phyloP scores from a whole-genome alignment of 2,329 filamentous ascomycete species.

The Magnaporthiopsis rhizophila region DNA sequence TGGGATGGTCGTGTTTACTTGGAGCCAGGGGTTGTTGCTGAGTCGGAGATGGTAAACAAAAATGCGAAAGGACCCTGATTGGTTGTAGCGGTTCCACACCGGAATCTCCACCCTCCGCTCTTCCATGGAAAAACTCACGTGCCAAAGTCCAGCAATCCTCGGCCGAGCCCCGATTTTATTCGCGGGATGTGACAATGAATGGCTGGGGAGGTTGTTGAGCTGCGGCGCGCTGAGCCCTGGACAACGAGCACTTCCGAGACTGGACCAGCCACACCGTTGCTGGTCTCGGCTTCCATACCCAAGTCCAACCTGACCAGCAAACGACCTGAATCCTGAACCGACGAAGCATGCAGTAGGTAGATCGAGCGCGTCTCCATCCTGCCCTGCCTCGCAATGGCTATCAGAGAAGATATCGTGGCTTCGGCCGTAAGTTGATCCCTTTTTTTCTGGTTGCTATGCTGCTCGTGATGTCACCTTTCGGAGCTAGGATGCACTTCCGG shows the following conservation, averaged over 20 bases:
- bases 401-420: constrained; percentile 86
- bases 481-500: background rate
- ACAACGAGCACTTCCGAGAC: background rate
- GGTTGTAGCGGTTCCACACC: background rate
- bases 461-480: background rate
- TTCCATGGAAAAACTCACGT: background rate
- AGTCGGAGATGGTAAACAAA: constrained; percentile 5
- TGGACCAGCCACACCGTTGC: background rate
- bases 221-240: background rate
- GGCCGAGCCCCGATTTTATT: background rate
- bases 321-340: background rate
- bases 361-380: background rate
- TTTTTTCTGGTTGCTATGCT: background rate
- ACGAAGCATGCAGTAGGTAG: constrained; percentile 5
- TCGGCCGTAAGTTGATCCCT: constrained; percentile 59
- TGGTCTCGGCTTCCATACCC: background rate
- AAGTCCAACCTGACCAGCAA: background rate
- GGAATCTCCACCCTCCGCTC: background rate
- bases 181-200: background rate
- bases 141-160: background rate
- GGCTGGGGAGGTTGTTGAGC: background rate
- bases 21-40: background rate
- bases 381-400: constrained; percentile 49
- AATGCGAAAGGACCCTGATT: constrained; percentile 7
- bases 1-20: background rate